Evolutionary conservation across 2,329 filamentous ascomycete genomes (phyloP), one percentile per base, ranked within the genome.

Genomic region (Fusarium sp.): DNA sequence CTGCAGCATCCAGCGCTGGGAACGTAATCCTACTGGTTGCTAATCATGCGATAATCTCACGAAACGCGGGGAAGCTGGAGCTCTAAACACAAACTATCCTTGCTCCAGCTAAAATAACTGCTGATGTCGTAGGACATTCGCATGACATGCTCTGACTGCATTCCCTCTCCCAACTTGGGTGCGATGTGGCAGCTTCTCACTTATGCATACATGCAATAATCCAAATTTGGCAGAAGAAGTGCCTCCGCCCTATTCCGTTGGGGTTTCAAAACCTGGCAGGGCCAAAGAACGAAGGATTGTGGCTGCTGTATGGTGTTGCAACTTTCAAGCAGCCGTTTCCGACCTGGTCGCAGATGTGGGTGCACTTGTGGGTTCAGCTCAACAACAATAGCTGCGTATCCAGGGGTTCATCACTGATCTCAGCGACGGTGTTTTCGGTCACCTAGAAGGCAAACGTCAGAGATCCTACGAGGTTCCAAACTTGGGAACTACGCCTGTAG

Each of bases 111-210:
- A 33, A 28, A 37, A 28, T 47, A 48, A 50, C 62, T 54, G 45
- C 52, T 59, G 49, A 56, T 69, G n/a, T 19, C 8, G 56, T 45
- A 50, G 49, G 39, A 55, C 54, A 63, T 17, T 62, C 56, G 53
- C 47, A 60, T 69, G 56, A 60, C 26, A 44, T 37, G 49, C 40
- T 30, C 26, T 40, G 40, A 35, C 32, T 28, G 37, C 40, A 45
- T 30, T 51, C 51, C 49, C 8, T 33, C 48, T 32, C 32, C 20
- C 41, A 33, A 48, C 43, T 32, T 30, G 9, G 28, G 10, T 33
- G n/a, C 35, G 43, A 43, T 35, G 44, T 68, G 41, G 55, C 39
- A 22, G 28, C 7, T 32, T 55, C 20, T 7, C 22, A 43, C 4
- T 32, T 47, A 44, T 41, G 33, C 24, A 39, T 53, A 46, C 32